These are phyloP conservation scores for Linnemannia exigua DNA, from an alignment of 192 early-diverging fungal species.

Conservation along the genomic window DNA sequence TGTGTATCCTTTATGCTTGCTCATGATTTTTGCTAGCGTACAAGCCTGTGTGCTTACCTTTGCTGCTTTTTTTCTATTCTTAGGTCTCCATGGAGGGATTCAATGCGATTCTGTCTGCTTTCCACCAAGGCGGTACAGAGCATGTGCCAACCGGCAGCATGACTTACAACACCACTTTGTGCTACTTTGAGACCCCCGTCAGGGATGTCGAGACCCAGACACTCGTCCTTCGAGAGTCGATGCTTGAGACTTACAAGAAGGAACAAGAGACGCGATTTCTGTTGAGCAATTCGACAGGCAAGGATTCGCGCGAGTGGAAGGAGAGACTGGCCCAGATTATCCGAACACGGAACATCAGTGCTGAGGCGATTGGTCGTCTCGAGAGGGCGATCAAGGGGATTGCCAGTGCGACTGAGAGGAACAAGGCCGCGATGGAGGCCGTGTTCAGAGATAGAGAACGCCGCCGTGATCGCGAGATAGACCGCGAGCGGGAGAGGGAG, in stretches of 20 bases:
- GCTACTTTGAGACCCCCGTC: constrained; percentile 48
- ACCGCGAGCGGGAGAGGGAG: constrained; percentile 36
- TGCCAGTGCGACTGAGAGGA: constrained; percentile 27
- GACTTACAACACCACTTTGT: constrained; percentile 49
- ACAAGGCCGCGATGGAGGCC: constrained; percentile 50
- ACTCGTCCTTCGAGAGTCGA: constrained; percentile 34
- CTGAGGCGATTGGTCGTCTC: constrained; percentile 38
- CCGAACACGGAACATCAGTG: constrained; percentile 40
- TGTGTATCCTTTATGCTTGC: background rate
- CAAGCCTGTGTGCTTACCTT: background rate
- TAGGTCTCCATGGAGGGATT: constrained; percentile 65
- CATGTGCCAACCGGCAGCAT: constrained; percentile 41
- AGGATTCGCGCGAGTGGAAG: constrained; percentile 50
- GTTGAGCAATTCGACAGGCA: constrained; percentile 57
- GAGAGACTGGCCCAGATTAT: constrained; percentile 50
- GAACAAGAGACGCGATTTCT: constrained; percentile 62
- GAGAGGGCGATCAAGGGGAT: constrained; percentile 49
- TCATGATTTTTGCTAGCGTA: background rate
- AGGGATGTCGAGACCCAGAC: constrained; percentile 57
- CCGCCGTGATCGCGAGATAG: constrained; percentile 37
- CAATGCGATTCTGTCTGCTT: constrained; percentile 50
- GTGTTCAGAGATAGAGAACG: constrained; percentile 45
- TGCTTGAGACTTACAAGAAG: constrained; percentile 54
- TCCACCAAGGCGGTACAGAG: constrained; percentile 55
- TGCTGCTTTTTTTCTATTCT: background rate